Evolutionary conservation across 345 rosid species (phyloP).

Genomic region (Arabidopsis suecica): DNA sequence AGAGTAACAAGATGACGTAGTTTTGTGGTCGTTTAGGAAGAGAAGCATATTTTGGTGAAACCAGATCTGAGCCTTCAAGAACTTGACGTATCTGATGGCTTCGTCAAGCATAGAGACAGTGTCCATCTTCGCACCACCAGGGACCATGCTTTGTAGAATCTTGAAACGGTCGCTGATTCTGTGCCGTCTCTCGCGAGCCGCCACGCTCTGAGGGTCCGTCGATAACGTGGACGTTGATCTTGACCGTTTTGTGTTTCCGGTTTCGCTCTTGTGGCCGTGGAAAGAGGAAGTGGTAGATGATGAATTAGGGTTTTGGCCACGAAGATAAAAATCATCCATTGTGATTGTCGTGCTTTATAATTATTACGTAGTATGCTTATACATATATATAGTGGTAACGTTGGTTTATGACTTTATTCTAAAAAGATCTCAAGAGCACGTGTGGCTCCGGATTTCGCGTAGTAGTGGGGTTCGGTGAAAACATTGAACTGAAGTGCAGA

Average conservation of each 20-base stretch:
- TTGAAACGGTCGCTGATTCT: slow-evolving; percentile 86
- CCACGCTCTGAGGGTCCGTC: slow-evolving; percentile 90
- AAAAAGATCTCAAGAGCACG: slow-evolving; percentile 37
- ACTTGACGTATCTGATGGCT: slow-evolving; percentile 88
- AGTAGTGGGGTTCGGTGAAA: slow-evolving; percentile 49
- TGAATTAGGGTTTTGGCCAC: slow-evolving; percentile 38
- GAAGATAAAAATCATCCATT: slow-evolving; percentile 30
- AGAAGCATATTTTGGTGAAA: slow-evolving; percentile 64
- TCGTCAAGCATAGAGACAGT: slow-evolving; percentile 91
- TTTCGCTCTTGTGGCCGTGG: slow-evolving; percentile 23
- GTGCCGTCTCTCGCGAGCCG: slow-evolving; percentile 87
- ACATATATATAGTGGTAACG: slow-evolving; percentile 26
- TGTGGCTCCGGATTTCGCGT: slow-evolving; percentile 61
- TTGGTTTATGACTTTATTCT: neutral
- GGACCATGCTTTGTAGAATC: slow-evolving; percentile 83
- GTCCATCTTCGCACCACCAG: slow-evolving; percentile 89
- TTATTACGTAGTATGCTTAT: slow-evolving; percentile 20
- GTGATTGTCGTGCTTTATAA: slow-evolving; percentile 5
- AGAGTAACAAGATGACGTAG: slow-evolving; percentile 27
- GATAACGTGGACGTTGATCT: slow-evolving; percentile 59
- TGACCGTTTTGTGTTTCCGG: slow-evolving; percentile 33
- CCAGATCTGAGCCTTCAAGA: slow-evolving; percentile 76
- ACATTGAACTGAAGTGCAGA: slow-evolving; percentile 31
- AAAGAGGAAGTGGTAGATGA: slow-evolving; percentile 48
- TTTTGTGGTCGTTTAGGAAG: slow-evolving; percentile 21